Base-by-base conservation (phyloP, 2,329 filamentous ascomycete species). In the Beauveria bassiana region DNA sequence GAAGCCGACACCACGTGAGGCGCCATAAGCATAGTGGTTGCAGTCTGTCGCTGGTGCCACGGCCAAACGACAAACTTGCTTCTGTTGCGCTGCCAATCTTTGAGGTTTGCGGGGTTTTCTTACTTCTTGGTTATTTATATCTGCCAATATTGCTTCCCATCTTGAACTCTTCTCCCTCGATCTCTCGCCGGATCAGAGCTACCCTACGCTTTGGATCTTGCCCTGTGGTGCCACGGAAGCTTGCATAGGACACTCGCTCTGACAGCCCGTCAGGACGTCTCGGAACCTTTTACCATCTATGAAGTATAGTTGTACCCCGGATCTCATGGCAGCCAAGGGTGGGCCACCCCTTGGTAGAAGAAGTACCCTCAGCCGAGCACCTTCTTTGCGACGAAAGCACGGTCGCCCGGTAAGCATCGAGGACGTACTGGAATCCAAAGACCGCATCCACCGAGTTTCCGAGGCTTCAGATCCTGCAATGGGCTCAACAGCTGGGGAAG, bases 291-390 rank as follows among this genome's bases (percentile, higher is more conserved):
- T 38, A 24, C 20, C 49, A 46, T 40, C 18, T 5, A 60, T 52
- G 49, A 52, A 60, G 31, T 34, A 53, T 38, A 34, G 45, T 20
- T n/a, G 24, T 28, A 24, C 14, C 26, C 26, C 26, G 40, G 47
- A 52, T 7, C 8, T 20, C 12, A 61, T 61, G 59, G 26, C 50
- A 47, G 24, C 50, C 59, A 61, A 49, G 43, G 28, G 28, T 22
- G 50, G 49, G 20, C 10, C 24, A 10, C 34, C 49, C 46, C 26
- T 22, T 47, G 59, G 59, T 4, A 61, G 54, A 40, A 61, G 31
- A 47, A 54, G 59, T 42, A 40, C 59, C 24, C 50, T 61, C 59
- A 61, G 59, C 59, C 59, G 59, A 54, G 50, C 24, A 34, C 24
- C 59, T 49, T 49, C 59, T 20, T 54, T 24, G n/a, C 59, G 59